Conservation (phyloP, 345 rosid genomes). For the Cardamine occulta region DNA sequence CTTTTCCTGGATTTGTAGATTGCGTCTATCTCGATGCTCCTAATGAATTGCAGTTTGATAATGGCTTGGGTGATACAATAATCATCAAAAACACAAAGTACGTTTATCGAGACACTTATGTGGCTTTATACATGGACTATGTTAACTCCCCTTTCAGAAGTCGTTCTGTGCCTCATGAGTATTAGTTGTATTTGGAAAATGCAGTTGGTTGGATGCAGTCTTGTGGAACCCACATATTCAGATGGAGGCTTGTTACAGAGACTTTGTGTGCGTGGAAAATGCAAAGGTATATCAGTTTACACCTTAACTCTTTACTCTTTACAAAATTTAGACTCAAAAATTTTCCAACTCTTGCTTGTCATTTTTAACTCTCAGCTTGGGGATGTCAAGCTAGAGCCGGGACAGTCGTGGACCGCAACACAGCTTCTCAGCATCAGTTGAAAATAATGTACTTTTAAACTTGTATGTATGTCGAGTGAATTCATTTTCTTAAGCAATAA, state of each 20-base stretch:
- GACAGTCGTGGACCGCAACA: conserved; percentile 82
- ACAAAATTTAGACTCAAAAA: not conserved
- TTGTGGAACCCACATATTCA: conserved; percentile 90
- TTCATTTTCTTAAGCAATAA: conserved; percentile 30
- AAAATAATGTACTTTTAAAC: conserved; percentile 40
- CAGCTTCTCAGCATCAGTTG: conserved; percentile 67
- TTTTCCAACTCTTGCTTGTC: conserved; percentile 18
- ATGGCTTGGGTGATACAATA: conserved; percentile 82
- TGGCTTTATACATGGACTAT: not conserved
- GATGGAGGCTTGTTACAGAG: conserved; percentile 95
- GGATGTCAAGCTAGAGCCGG: conserved; percentile 72
- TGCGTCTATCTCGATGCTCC: conserved; percentile 82
- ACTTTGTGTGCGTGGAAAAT: conserved; percentile 89
- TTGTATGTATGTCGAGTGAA: conserved; percentile 19
- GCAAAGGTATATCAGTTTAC: conserved; percentile 68
- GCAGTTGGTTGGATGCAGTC: conserved; percentile 95
- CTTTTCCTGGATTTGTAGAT: conserved; percentile 90
- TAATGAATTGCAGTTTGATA: conserved; percentile 62
- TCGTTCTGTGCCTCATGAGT: conserved; percentile 17
- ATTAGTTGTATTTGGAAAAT: conserved; percentile 15
- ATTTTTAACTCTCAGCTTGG: conserved; percentile 62
- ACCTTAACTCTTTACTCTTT: not conserved
- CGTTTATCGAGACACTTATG: conserved; percentile 24
- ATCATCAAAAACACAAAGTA: conserved; percentile 75
- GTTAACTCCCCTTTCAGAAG: not conserved